Percentiles rank a stretch among this genome's conserved stretches.
phyloP scores from a whole-genome alignment of 495 filamentous ascomycete genomes.

The Echria macrotheca region DNA sequence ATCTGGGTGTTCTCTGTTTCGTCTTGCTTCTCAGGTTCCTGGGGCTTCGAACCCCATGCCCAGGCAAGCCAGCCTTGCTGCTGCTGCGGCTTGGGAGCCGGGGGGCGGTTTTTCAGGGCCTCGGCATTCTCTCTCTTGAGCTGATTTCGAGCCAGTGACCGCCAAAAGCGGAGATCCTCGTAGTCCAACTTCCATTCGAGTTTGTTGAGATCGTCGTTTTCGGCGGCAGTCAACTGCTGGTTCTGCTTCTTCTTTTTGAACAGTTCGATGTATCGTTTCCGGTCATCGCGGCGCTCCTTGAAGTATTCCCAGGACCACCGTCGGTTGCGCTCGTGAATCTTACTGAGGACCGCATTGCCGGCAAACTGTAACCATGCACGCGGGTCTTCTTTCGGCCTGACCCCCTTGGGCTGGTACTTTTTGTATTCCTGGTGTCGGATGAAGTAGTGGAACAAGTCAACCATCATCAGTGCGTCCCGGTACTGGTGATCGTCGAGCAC shows the following conservation, averaged over 20 bases:
- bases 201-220: constrained; percentile 63
- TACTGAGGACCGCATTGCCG: constrained; percentile 76
- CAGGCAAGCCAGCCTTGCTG: constrained; percentile 81
- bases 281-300: constrained; percentile 83
- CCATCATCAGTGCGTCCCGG: constrained; percentile 92
- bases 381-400: constrained; percentile 81
- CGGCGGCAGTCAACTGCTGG: constrained; percentile 62
- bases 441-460: constrained; percentile 97
- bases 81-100: constrained; percentile 42
- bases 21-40: constrained; percentile 48
- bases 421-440: constrained; percentile 97
- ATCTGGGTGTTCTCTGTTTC: constrained; percentile 69
- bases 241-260: constrained; percentile 91
- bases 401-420: constrained; percentile 79
- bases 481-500: constrained; percentile 96
- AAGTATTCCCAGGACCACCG: constrained; percentile 95
- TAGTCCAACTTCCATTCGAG: constrained; percentile 87
- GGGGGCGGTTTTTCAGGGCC: constrained; percentile 48
- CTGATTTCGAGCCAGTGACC: constrained; percentile 88
- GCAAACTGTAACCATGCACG: constrained; percentile 89
- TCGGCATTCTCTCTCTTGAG: constrained; percentile 90
- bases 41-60: constrained; percentile 75
- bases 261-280: constrained; percentile 79
- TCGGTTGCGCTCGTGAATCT: constrained; percentile 88
- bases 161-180: constrained; percentile 95